A percentile compares a stretch with the other conserved stretches of the same genome.
These are phyloP conservation scores for Leonotis leonurus DNA, from an alignment of 257 asterid species.

Conservation along the genomic window DNA sequence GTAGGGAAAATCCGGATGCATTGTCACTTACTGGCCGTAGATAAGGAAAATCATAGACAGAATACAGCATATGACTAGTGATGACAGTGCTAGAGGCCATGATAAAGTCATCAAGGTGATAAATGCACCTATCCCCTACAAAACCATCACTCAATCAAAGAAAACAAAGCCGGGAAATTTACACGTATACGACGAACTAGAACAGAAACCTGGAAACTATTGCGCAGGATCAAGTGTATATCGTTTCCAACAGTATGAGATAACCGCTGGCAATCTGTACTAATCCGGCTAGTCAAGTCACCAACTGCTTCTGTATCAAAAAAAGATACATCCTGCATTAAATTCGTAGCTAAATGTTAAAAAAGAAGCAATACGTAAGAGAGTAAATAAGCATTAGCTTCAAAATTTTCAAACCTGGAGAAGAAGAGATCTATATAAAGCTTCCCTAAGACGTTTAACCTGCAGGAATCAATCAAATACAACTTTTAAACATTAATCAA, in stretches of 20 bases:
- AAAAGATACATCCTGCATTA: slow-evolving; percentile 48
- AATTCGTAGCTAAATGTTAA: slow-evolving; percentile 19
- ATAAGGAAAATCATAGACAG: slow-evolving; percentile 39
- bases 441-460: slow-evolving; percentile 47
- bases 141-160: slow-evolving; percentile 9
- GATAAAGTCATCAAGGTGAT: slow-evolving; percentile 43
- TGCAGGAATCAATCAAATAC: slow-evolving; percentile 11
- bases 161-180: neutral
- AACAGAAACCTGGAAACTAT: slow-evolving; percentile 36
- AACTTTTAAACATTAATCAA: neutral
- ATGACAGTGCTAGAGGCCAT: slow-evolving; percentile 47
- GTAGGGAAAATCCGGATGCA: slow-evolving; percentile 5
- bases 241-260: slow-evolving; percentile 33
- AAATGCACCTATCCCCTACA: slow-evolving; percentile 49
- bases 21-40: slow-evolving; percentile 43
- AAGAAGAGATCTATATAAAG: slow-evolving; percentile 35
- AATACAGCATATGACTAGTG: slow-evolving; percentile 36
- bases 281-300: slow-evolving; percentile 46
- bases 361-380: slow-evolving; percentile 1
- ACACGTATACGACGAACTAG: neutral
- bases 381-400: neutral
- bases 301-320: slow-evolving; percentile 48
- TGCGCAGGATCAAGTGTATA: slow-evolving; percentile 41
- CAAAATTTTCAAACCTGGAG: slow-evolving; percentile 32
- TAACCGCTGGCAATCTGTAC: slow-evolving; percentile 46